A percentile compares a stretch with the other conserved stretches of the same genome.
These are phyloP conservation scores for Plasmodium falciparum DNA, from an alignment of 169 alveolate species.

Conservation along the genomic window DNA sequence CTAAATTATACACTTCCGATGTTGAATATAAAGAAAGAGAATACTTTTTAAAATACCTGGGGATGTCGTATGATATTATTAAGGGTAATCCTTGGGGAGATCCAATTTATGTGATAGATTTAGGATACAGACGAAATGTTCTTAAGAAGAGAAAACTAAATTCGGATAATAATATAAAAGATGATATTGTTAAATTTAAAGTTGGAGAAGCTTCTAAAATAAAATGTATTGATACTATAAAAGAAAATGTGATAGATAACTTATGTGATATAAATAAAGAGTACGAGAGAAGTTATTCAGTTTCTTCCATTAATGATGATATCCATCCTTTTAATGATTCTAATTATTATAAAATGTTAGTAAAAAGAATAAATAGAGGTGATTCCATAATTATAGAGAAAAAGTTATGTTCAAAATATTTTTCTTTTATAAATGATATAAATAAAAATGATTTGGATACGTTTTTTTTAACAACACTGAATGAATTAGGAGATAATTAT, in stretches of 20 bases:
- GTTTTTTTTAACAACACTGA: constrained; percentile 81
- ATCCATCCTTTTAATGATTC: constrained; percentile 76
- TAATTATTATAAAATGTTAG: constrained; percentile 85
- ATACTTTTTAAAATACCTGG: constrained; percentile 81
- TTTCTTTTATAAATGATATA: constrained; percentile 81
- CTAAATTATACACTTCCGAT: constrained; percentile 17
- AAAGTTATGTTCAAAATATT: constrained; percentile 86
- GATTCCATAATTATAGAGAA: constrained; percentile 81
- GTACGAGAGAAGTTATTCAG: constrained; percentile 25
- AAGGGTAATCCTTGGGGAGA: constrained; percentile 90
- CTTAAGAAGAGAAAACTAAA: constrained; percentile 43
- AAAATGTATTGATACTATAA: constrained; percentile 16
- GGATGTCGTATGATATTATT: constrained; percentile 87
- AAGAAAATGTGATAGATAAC: constrained; percentile 21
- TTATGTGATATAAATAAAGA: constrained; percentile 42
- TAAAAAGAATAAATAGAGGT: constrained; percentile 76
- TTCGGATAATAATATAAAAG: background rate
- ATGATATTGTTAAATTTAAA: constrained; percentile 30
- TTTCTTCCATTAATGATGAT: constrained; percentile 14
- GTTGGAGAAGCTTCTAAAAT: background rate
- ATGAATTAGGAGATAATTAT: constrained; percentile 79
- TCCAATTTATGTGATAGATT: constrained; percentile 85
- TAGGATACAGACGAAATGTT: constrained; percentile 86
- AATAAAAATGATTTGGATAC: constrained; percentile 58
- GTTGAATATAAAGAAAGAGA: constrained; percentile 16